A percentile compares a stretch with the other conserved stretches of the same genome.
phyloP scores from a whole-genome alignment of 805 yeast genomes.

The Yamadazyma olivae region DNA sequence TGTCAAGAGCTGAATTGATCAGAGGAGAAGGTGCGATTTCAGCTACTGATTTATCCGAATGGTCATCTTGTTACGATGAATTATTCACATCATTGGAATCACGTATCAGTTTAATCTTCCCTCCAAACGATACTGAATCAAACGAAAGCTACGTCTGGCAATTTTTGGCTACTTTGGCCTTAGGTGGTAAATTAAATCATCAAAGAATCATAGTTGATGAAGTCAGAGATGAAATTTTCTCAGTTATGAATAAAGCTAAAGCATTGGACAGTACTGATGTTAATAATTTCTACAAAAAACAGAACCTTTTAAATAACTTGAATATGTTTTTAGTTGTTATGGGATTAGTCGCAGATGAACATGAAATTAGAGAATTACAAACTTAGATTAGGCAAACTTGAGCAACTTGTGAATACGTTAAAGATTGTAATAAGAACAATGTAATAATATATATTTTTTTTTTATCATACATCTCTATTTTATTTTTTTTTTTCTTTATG shows the following conservation, averaged over 20 bases:
- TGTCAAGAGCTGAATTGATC: conserved; percentile 88
- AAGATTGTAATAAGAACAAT: neutral
- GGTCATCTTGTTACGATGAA: conserved; percentile 81
- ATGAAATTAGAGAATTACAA: conserved; percentile 74
- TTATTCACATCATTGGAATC: conserved; percentile 78
- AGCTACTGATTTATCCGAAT: conserved; percentile 57
- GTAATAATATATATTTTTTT: conserved; percentile 1
- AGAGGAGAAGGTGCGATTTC: conserved; percentile 71
- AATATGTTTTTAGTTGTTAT: conserved; percentile 91
- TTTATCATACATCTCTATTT: neutral
- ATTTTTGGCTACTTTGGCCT: conserved; percentile 87
- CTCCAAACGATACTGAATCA: conserved; percentile 53
- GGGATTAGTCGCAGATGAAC: conserved; percentile 91
- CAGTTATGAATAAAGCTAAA: conserved; percentile 78
- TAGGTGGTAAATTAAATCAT: conserved; percentile 86
- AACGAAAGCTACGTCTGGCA: conserved; percentile 81
- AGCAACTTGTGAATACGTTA: conserved; percentile 3
- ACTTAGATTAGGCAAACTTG: conserved; percentile 3
- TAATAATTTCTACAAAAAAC: conserved; percentile 44
- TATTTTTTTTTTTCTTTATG: neutral
- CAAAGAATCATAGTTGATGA: conserved; percentile 94
- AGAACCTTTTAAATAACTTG: conserved; percentile 69
- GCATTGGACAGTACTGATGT: conserved; percentile 49
- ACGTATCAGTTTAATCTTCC: conserved; percentile 75
- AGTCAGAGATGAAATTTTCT: conserved; percentile 89